Evolutionary conservation across 345 rosid genomes (phyloP).

Genomic region (Rhizophora mangle): DNA sequence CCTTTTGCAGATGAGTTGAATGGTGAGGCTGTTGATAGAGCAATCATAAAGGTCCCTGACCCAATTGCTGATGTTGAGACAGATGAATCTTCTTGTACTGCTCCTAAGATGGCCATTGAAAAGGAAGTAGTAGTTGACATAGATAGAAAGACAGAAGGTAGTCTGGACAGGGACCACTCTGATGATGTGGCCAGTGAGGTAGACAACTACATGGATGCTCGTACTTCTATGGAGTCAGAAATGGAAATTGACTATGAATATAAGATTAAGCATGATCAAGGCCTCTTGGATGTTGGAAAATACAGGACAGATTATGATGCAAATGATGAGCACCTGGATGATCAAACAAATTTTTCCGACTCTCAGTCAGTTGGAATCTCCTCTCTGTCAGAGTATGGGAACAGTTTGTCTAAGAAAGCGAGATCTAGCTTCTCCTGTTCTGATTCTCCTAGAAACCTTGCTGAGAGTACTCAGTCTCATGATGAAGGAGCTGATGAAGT

Average conservation of each 20-base stretch:
- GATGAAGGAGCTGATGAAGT: slow-evolving; percentile 43
- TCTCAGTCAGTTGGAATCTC: slow-evolving; percentile 63
- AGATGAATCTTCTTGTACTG: slow-evolving; percentile 27
- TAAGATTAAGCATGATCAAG: slow-evolving; percentile 32
- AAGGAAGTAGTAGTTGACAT: slow-evolving; percentile 38
- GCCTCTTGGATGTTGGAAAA: slow-evolving; percentile 31
- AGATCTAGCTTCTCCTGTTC: slow-evolving; percentile 50
- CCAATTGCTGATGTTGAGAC: slow-evolving; percentile 34
- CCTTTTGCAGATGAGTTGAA: slow-evolving; percentile 27
- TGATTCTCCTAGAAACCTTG: slow-evolving; percentile 51
- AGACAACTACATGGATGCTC: slow-evolving; percentile 89
- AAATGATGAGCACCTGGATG: slow-evolving; percentile 49
- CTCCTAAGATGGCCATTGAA: slow-evolving; percentile 30
- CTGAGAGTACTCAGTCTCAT: slow-evolving; percentile 51
- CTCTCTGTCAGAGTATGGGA: slow-evolving; percentile 65
- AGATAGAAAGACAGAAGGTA: slow-evolving; percentile 39
- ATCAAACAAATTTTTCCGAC: slow-evolving; percentile 50
- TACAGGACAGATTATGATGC: slow-evolving; percentile 39
- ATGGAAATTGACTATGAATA: slow-evolving; percentile 62
- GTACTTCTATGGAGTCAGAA: slow-evolving; percentile 84
- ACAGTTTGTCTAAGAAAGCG: slow-evolving; percentile 50
- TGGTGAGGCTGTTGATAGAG: slow-evolving; percentile 36
- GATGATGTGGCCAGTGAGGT: slow-evolving; percentile 85
- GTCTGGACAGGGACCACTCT: slow-evolving; percentile 52
- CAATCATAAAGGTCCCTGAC: slow-evolving; percentile 43